phyloP scores from a whole-genome alignment of 176 grass and related monocot species.

The Elaeis guineensis region DNA sequence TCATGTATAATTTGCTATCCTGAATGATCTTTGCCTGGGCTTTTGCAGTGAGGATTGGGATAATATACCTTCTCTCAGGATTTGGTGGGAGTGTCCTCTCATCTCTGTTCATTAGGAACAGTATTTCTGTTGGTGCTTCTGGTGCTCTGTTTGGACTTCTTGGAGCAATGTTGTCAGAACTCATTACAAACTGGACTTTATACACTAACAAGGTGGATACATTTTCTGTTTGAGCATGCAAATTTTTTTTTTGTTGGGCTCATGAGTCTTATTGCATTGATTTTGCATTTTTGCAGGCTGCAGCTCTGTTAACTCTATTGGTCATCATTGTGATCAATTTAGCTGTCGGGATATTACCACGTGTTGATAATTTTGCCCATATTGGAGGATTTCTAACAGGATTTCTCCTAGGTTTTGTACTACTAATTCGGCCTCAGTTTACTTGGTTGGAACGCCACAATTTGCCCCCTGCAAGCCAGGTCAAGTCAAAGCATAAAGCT shows the following conservation, averaged over 20 bases:
- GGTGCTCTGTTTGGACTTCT: slow-evolving; percentile 91
- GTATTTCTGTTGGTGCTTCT: slow-evolving; percentile 78
- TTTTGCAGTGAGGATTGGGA: slow-evolving; percentile 51
- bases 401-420: slow-evolving; percentile 75
- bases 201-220: slow-evolving; percentile 77
- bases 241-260: background rate
- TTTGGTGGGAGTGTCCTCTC: slow-evolving; percentile 77
- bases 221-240: background rate
- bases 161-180: slow-evolving; percentile 89
- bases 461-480: slow-evolving; percentile 38
- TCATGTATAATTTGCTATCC: no score
- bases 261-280: no score
- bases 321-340: slow-evolving; percentile 67
- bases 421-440: slow-evolving; percentile 66
- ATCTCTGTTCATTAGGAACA: slow-evolving; percentile 76
- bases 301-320: slow-evolving; percentile 60
- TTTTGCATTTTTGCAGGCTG: slow-evolving; percentile 31
- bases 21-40: slow-evolving; percentile 7
- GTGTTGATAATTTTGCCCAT: slow-evolving; percentile 89
- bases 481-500: slow-evolving; percentile 43
- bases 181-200: slow-evolving; percentile 96
- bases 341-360: slow-evolving; percentile 78
- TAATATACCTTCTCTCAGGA: slow-evolving; percentile 76
- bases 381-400: slow-evolving; percentile 82
- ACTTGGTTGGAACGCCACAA: slow-evolving; percentile 61